Conservation (phyloP, 2,329 filamentous ascomycete species). For the Neofusicoccum ribis region DNA sequence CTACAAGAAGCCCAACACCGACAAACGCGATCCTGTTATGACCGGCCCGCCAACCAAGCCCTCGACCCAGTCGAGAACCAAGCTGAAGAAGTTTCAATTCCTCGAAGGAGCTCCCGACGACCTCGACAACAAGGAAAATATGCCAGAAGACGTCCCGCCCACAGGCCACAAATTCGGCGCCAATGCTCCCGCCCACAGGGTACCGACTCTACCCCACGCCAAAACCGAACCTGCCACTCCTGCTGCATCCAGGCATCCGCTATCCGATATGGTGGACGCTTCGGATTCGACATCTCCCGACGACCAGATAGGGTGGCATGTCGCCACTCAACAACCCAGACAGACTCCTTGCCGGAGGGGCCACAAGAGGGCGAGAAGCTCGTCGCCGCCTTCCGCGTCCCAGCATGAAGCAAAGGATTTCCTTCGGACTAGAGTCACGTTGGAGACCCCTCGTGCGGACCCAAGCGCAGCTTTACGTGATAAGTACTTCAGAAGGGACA, state of each 20-base stretch:
- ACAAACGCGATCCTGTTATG: conserved; percentile 25
- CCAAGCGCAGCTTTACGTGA: conserved; percentile 51
- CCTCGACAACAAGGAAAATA: conserved; percentile 49
- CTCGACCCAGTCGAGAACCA: conserved; percentile 54
- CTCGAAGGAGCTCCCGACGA: conserved; percentile 37
- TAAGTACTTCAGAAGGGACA: conserved; percentile 41
- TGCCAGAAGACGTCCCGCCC: not conserved
- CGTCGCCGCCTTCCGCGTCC: conserved; percentile 44
- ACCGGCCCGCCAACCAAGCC: conserved; percentile 47
- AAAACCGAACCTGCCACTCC: conserved; percentile 49
- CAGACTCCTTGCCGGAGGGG: not conserved
- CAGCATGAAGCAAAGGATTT: conserved; percentile 38
- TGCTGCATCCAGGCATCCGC: conserved; percentile 59
- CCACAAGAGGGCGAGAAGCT: conserved; percentile 49
- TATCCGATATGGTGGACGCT: conserved; percentile 62
- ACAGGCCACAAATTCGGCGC: not conserved
- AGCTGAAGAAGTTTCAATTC: conserved; percentile 58
- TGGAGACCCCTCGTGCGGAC: conserved; percentile 47
- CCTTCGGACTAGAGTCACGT: conserved; percentile 18
- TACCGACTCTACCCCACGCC: conserved; percentile 30
- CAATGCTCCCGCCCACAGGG: conserved; percentile 25
- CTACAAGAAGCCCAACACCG: conserved; percentile 26
- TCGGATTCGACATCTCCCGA: conserved; percentile 55
- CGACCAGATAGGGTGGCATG: conserved; percentile 62
- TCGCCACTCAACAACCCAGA: conserved; percentile 2